Evolutionary conservation across 148 eudicot species (phyloP), one percentile per base, ranked within the genome.

Genomic region (Diospyros kaki): DNA sequence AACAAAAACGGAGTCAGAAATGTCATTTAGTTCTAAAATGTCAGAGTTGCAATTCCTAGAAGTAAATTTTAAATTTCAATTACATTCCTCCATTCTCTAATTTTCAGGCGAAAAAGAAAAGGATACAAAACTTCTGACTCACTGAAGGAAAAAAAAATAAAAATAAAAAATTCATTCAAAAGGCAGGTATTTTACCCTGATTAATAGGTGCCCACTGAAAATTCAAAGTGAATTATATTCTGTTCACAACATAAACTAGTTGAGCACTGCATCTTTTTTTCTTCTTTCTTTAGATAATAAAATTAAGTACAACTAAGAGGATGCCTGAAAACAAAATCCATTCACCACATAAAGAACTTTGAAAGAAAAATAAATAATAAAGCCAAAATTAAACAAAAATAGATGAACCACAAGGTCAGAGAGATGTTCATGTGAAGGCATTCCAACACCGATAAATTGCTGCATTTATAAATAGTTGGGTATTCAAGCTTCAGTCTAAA

Each of bases 391-490:
- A 44, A 66, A 17, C 39, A 39, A 66, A 51, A n/a, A 17, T 13
- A 66, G 70, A 39, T 46, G 54, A 66, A 46, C 28, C 45, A 45
- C 39, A 66, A 66, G 17, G 54, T 17, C 4, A 14, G 14, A 66
- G n/a, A 66, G 50, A 44, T 42, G 9, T 66, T 66, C 70, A 45
- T 18, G 12, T 46, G 70, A 54, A 66, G 70, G 70, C 38, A 46
- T 66, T 44, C 40, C 41, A 10, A 66, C 8, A 13, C 17, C 54
- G 9, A 17, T 45, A 45, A 14, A 53, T 45, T n/a, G 4, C 70
- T 66, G 54, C 53, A 45, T 15, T n/a, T 45, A 66, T 9, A 66
- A 9, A 66, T 2, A 15, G 51, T n/a, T 2, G 12, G 69, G 69
- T 53, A n/a, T 28, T 66, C 17, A 66, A 1, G 52, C 69, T 45